phyloP scores from a whole-genome alignment of 768 basidiomycete genomes.

The Mycena kentingensis region DNA sequence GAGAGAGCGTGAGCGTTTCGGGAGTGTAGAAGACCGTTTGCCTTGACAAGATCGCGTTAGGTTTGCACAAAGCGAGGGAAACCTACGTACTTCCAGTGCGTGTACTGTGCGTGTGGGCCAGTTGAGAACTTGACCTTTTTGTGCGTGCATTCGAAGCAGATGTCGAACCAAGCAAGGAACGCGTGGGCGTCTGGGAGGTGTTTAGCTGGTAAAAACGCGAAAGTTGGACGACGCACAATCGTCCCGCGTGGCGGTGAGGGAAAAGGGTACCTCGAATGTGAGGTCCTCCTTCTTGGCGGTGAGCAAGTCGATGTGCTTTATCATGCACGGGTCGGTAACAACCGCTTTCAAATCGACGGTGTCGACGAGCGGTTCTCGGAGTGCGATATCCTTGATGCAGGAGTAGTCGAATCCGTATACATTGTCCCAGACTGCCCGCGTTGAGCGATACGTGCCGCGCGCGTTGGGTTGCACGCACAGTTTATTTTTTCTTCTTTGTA shows the following conservation, averaged over 20 bases:
- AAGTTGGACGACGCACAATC: constrained; percentile 68
- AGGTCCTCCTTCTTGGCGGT: constrained; percentile 97
- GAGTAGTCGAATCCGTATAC: constrained; percentile 99
- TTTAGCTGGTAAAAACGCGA: constrained; percentile 1
- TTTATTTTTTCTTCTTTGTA: constrained; percentile 99
- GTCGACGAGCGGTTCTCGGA: constrained; percentile 95
- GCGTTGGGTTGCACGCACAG: constrained; percentile 58
- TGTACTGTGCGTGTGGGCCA: constrained; percentile 95
- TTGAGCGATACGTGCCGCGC: not conserved
- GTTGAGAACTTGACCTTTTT: constrained; percentile 96
- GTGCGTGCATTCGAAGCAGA: constrained; percentile 93
- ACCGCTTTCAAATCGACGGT: constrained; percentile 98
- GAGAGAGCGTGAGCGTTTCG: constrained; percentile 64
- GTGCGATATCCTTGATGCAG: constrained; percentile 98
- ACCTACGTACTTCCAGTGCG: constrained; percentile 87
- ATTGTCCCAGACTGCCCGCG: constrained; percentile 93
- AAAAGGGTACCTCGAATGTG: constrained; percentile 79
- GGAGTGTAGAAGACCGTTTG: constrained; percentile 99
- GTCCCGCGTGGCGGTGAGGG: constrained; percentile 78
- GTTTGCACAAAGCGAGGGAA: not conserved
- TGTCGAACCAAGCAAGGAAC: constrained; percentile 99
- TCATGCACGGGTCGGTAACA: constrained; percentile 85
- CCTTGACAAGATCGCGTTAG: constrained; percentile 38
- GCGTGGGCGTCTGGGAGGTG: constrained; percentile 80
- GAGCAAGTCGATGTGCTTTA: constrained; percentile 91